Percentiles rank a stretch among this genome's conserved stretches.
phyloP scores from a whole-genome alignment of 2,329 filamentous ascomycete species.

The Bisporella sp. region DNA sequence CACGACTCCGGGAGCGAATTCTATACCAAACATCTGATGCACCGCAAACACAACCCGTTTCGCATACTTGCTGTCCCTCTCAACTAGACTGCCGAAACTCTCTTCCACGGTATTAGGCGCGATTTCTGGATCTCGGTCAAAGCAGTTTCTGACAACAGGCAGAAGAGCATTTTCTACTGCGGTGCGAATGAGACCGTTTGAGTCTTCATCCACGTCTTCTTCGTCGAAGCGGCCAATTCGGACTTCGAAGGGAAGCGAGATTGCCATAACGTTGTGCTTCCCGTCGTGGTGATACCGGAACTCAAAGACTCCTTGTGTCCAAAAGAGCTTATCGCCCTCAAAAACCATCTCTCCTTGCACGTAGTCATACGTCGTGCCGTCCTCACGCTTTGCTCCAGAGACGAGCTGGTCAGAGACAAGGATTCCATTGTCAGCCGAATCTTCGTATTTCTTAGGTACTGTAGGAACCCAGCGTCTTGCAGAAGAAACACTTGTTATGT shows the following conservation, averaged over 20 bases:
- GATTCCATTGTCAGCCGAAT: constrained; percentile 68
- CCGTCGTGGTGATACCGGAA: constrained; percentile 95
- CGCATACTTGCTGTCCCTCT: constrained; percentile 82
- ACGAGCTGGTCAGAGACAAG: constrained; percentile 59
- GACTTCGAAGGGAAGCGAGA: constrained; percentile 90
- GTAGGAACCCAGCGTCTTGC: constrained; percentile 87
- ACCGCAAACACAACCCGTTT: constrained; percentile 90
- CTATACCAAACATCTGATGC: constrained; percentile 93
- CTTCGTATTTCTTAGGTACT: constrained; percentile 69
- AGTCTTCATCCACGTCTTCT: constrained; percentile 56
- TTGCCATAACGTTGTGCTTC: constrained; percentile 86
- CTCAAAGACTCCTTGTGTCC: constrained; percentile 93
- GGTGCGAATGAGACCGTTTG: constrained; percentile 53
- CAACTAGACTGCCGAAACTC: constrained; percentile 75
- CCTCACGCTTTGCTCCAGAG: constrained; percentile 33
- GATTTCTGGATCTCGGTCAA: constrained; percentile 86
- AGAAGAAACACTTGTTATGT: constrained; percentile 76
- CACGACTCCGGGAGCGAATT: constrained; percentile 89
- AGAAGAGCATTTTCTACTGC: constrained; percentile 73
- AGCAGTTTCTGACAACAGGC: constrained; percentile 82
- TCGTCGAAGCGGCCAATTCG: constrained; percentile 73
- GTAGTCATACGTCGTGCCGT: constrained; percentile 48
- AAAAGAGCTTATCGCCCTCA: constrained; percentile 89
- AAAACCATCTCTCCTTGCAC: constrained; percentile 81
- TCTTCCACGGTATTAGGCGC: constrained; percentile 76